Conservation (phyloP, 371 early-diverging fungal species). For the Chytridium lagenaria region DNA sequence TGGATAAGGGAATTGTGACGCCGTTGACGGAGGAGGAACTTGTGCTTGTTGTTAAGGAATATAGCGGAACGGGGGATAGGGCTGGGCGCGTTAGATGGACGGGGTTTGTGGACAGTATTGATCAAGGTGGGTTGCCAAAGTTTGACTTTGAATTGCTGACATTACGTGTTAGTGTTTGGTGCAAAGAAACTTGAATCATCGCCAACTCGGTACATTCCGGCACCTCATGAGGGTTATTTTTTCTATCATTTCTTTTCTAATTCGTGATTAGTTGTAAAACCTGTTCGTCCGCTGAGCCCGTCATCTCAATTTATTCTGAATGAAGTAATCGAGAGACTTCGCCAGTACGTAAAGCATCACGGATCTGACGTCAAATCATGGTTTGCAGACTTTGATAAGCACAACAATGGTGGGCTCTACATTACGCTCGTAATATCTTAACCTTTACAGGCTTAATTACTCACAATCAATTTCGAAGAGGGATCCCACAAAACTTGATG, state of each 20-base stretch:
- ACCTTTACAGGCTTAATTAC: slow-evolving; percentile 45
- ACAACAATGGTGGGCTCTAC: slow-evolving; percentile 52
- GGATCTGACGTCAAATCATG: slow-evolving; percentile 61
- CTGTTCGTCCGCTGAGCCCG: slow-evolving; percentile 48
- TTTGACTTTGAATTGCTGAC: too few species aligned
- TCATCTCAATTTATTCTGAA: slow-evolving; percentile 39
- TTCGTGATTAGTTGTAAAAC: slow-evolving; percentile 41
- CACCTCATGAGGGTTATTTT: slow-evolving; percentile 41
- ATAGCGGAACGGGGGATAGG: slow-evolving; percentile 30
- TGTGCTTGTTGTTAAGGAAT: slow-evolving; percentile 41
- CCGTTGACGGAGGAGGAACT: slow-evolving; percentile 51
- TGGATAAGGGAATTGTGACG: slow-evolving; percentile 51
- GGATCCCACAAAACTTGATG: slow-evolving; percentile 55
- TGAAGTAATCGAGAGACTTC: slow-evolving; percentile 46
- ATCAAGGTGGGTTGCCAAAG: too few species aligned
- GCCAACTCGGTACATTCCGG: slow-evolving; percentile 46
- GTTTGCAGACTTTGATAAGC: slow-evolving; percentile 62
- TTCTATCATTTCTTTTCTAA: not conserved
- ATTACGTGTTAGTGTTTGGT: slow-evolving; percentile 51
- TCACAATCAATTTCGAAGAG: slow-evolving; percentile 56
- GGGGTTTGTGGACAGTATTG: slow-evolving; percentile 55
- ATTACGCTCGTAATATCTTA: not conserved
- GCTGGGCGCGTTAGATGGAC: slow-evolving; percentile 47
- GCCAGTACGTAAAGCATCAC: slow-evolving; percentile 57
- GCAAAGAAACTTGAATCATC: slow-evolving; percentile 50